phyloP scores from a whole-genome alignment of 192 early-diverging fungal species.

The Coemansia sp. region DNA sequence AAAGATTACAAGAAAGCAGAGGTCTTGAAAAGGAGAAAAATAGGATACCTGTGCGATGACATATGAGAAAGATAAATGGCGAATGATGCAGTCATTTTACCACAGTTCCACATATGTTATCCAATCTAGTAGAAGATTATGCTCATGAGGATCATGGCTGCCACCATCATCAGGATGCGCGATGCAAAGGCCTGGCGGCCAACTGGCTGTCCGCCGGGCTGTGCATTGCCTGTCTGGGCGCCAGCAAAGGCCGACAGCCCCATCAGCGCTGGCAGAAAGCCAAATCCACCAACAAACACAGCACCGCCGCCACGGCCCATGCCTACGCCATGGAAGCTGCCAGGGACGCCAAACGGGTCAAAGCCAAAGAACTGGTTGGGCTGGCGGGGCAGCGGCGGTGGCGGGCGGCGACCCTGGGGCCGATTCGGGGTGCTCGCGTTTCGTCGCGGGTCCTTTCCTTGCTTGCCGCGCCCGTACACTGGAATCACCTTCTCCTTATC shows the following conservation, averaged over 20 bases:
- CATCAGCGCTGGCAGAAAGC: conserved; percentile 71
- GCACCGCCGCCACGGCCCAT: conserved; percentile 50
- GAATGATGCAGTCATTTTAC: neutral
- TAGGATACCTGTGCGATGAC: neutral
- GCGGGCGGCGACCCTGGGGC: conserved; percentile 76
- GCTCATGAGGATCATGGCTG: conserved; percentile 71
- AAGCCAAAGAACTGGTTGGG: conserved; percentile 58
- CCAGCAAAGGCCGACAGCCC: conserved; percentile 50
- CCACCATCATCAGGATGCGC: conserved; percentile 79
- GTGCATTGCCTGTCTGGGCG: conserved; percentile 22
- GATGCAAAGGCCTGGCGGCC: conserved; percentile 79
- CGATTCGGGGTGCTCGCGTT: conserved; percentile 62
- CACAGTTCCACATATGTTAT: neutral
- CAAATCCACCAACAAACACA: conserved; percentile 68
- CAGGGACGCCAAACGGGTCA: conserved; percentile 60
- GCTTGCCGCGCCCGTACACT: conserved; percentile 76
- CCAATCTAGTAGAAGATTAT: conserved; percentile 67
- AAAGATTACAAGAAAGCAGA: neutral
- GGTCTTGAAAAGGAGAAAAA: neutral
- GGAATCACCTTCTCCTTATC: conserved; percentile 82
- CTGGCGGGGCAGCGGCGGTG: conserved; percentile 64
- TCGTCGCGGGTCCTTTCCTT: conserved; percentile 68
- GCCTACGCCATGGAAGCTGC: conserved; percentile 56
- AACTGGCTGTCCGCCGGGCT: conserved; percentile 29
- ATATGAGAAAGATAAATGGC: neutral